Evolutionary conservation across 1,284 basidiomycete species (phyloP), one percentile per base, ranked within the genome.

Genomic region (Puccinia polysora): DNA sequence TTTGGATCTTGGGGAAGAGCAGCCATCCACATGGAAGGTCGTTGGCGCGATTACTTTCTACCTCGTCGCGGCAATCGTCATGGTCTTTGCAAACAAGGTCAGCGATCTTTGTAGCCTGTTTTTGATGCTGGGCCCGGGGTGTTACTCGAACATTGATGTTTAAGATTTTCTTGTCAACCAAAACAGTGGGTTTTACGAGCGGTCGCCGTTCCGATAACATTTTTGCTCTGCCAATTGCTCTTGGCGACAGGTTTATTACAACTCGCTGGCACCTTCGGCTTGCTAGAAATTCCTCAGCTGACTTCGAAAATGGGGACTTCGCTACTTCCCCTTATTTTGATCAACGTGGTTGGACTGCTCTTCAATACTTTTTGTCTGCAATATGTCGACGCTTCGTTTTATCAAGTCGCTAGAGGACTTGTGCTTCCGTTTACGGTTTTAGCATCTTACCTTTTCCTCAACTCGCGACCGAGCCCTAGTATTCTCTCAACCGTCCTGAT

Each of bases 321-420:
- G 8, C 34, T 56, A 30, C 18, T 67, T 40, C 65, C 52, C 0
- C 53, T 56, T 1, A 67, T 67, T 28, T 32, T 67, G 2, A 85
- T 88, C 49, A 88, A 88, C 77, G 85, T 88, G 36, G 81, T 86
- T 32, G 88, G 88, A 7, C 83, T 90, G 7, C 84, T 88, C 10
- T 89, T 89, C 82, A 89, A 89, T 76, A 88, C 86, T 0, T 83
- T 89, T 15, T 89, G 88, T 77, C 81, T 89, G 65, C 83, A 91
- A 85, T 86, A 85, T 72, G 88, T 89, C 38, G 88, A 89, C 73
- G 87, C 88, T 0, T 86, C 87, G 0, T 92, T 92, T 81, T 93
- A 93, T 79, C 90, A 89, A 87, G 88, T 91, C 77, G 89, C 89
- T 0, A 82, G 89, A 73, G 89, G 89, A 0, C 83, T 90, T 62